Evolutionary conservation across 805 yeast genomes (phyloP), one percentile per base, ranked within the genome.

Genomic region (Starmerella floris): DNA sequence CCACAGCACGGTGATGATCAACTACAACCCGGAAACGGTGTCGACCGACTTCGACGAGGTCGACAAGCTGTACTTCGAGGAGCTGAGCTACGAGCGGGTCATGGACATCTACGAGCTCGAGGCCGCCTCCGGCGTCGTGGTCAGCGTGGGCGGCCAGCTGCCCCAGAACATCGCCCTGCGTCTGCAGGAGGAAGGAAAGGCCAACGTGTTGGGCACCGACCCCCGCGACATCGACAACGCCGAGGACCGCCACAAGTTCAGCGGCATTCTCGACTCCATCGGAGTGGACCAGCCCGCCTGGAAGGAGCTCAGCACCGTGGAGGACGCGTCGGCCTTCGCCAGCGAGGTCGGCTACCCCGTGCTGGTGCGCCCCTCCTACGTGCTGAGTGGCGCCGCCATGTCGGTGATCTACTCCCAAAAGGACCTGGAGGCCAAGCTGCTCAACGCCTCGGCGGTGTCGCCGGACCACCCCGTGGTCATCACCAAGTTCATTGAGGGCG

Each of bases 41-140:
- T 84, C 95, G 10, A 88, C 98, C 42, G 98, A 88, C 67, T 88
- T 83, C 59, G 98, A 88, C 64, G 98, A 88, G 68, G 98, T 85
- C 51, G 98, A 88, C 68, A 74, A 95, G 67, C 76, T 88, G 55
- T 91, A 88, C 71, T 88, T 88, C 59, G 98, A 88, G 67, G 96
- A 87, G 63, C 74, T 88, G 43, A 79, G 91, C 42, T 83, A 80
- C 61, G 98, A 88, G 72, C 81, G 97, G 65, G 96, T 88, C 28
- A 72, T 88, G 81, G 98, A 91, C 67, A 88, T 88, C 55, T 88
- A 88, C 62, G 97, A 88, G 67, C 70, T 88, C 56, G 98, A 88
- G 67, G 65, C 72, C 46, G 76, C 97, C 28, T 70, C 74, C 54
- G 97, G 96, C 52, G 94, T 87, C 52, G 87, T 88, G 53, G 94